These are phyloP conservation scores for Globisporangium apiculatum DNA, from an alignment of 352 stramenopile species.

Conservation along the genomic window DNA sequence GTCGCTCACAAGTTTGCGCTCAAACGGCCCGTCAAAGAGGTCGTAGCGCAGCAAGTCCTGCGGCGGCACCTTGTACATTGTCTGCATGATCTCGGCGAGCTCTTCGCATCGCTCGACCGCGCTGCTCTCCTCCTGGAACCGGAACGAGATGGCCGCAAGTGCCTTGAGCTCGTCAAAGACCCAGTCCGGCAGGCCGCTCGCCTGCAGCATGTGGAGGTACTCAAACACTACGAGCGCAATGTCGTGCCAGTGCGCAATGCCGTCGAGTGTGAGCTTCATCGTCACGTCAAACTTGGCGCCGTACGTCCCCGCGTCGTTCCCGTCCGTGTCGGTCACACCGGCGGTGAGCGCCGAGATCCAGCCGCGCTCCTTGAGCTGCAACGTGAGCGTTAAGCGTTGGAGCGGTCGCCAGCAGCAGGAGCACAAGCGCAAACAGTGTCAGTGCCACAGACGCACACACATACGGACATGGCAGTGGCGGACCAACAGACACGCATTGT, in stretches of 20 bases:
- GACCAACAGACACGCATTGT: no score
- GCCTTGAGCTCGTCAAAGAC: conserved; percentile 69
- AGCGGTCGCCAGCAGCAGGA: not conserved
- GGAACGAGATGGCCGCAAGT: conserved; percentile 62
- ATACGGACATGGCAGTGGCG: no score
- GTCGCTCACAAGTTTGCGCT: conserved; percentile 30
- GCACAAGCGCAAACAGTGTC: not conserved
- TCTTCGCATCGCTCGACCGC: conserved; percentile 65
- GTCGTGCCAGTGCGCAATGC: conserved; percentile 52
- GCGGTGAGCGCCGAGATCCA: conserved; percentile 76
- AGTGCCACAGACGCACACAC: no score
- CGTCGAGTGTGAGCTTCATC: conserved; percentile 63
- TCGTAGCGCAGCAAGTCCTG: conserved; percentile 61
- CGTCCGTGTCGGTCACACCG: conserved; percentile 63
- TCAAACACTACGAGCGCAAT: conserved; percentile 59
- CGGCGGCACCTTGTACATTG: conserved; percentile 45
- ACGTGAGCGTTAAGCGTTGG: not conserved
- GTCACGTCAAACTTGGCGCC: conserved; percentile 62
- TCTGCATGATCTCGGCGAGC: conserved; percentile 68
- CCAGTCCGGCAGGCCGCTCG: conserved; percentile 49
- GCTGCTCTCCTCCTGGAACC: conserved; percentile 67
- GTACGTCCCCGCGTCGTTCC: conserved; percentile 63
- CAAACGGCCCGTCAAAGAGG: conserved; percentile 46
- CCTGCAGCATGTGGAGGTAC: conserved; percentile 52
- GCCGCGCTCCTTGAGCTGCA: conserved; percentile 62